phyloP scores from a whole-genome alignment of 2,329 filamentous ascomycete species.

The Fusarium gaditjirri region DNA sequence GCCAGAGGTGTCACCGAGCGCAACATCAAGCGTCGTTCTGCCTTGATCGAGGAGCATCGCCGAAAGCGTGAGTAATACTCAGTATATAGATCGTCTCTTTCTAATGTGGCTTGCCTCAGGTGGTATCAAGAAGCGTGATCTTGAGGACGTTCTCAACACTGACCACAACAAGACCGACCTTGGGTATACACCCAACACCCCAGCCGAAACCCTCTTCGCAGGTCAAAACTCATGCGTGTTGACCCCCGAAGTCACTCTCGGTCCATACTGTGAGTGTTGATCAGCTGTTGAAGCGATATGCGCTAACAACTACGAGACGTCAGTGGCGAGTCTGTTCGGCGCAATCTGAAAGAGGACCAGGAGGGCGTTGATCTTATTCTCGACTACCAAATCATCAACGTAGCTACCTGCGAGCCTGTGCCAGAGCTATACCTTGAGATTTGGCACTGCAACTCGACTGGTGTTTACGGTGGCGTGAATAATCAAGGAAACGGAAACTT shows the following conservation, averaged over 20 bases:
- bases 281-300: accelerated
- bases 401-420: slow-evolving; percentile 55
- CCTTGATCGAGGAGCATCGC: slow-evolving; percentile 54
- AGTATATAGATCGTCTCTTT: neutral
- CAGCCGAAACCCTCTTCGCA: slow-evolving; percentile 50
- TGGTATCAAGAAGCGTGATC: slow-evolving; percentile 46
- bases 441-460: slow-evolving; percentile 59
- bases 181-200: slow-evolving; percentile 47
- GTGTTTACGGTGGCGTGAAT: slow-evolving; percentile 56
- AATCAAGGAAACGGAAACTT: slow-evolving; percentile 57
- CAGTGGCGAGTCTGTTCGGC: slow-evolving; percentile 47
- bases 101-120: neutral
- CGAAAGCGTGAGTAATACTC: slow-evolving; percentile 44
- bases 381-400: slow-evolving; percentile 58
- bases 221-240: slow-evolving; percentile 58
- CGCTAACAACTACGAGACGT: slow-evolving; percentile 32
- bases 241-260: slow-evolving; percentile 61
- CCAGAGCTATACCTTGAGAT: slow-evolving; percentile 56
- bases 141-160: slow-evolving; percentile 48
- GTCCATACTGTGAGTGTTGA: slow-evolving; percentile 52
- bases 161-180: slow-evolving; percentile 52
- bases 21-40: slow-evolving; percentile 57
- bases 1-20: slow-evolving; percentile 56
- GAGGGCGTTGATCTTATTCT: slow-evolving; percentile 53
- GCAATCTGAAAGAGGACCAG: slow-evolving; percentile 55